Conservation (phyloP, 2,329 filamentous ascomycete genomes). For the Curvularia spicifera region DNA sequence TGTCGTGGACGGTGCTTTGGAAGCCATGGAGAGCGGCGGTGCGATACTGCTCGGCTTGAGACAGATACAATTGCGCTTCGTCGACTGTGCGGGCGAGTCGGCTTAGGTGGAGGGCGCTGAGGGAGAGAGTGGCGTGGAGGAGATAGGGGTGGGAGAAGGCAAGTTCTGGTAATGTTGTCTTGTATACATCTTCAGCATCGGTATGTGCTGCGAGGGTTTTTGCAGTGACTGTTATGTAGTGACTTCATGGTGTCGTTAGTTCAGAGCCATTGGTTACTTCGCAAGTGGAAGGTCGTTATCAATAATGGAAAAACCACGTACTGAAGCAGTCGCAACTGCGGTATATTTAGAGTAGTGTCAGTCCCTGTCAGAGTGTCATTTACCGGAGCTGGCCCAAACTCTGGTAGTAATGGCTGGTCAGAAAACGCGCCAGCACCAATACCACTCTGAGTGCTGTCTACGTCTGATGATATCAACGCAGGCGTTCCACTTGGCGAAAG, state of each 20-base stretch:
- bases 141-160: conserved; percentile 54
- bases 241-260: conserved; percentile 13
- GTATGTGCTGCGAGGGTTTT: conserved; percentile 29
- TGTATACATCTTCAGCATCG: conserved; percentile 28
- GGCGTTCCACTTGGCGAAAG: conserved; percentile 19
- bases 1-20: conserved; percentile 32
- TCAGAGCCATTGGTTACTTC: background rate
- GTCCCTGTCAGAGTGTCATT: too few relatives aligned
- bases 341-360: conserved; percentile 22
- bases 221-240: conserved; percentile 40
- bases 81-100: conserved; percentile 33
- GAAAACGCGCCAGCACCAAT: background rate
- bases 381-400: too few relatives aligned
- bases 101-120: conserved; percentile 54
- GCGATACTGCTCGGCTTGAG: conserved; percentile 31
- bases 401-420: too few relatives aligned
- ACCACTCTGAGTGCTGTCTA: conserved; percentile 16
- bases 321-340: conserved; percentile 41
- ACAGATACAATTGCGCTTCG: conserved; percentile 20
- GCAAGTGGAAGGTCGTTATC: background rate
- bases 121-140: conserved; percentile 53
- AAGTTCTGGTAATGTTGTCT: conserved; percentile 36
- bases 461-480: conserved; percentile 26
- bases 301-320: conserved; percentile 6
- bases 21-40: conserved; percentile 31